phyloP scores from a whole-genome alignment of 495 filamentous ascomycete species.

The Penicillium atrosanguineum region DNA sequence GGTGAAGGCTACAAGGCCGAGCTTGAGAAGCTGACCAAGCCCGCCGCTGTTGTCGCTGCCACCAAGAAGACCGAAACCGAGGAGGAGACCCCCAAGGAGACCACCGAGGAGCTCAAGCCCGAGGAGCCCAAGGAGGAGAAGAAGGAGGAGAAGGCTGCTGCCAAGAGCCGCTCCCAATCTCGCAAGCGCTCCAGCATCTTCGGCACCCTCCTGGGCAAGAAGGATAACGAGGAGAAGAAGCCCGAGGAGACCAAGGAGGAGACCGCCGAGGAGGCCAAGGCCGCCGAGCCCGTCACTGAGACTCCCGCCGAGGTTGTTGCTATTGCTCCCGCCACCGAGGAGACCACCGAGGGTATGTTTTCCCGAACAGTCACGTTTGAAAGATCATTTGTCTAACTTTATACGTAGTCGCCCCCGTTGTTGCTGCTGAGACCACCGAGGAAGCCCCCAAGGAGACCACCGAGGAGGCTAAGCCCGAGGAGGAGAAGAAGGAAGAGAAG shows the following conservation, averaged over 20 bases:
- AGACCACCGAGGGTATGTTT: slow-evolving; percentile 30
- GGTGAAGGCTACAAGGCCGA: slow-evolving; percentile 78
- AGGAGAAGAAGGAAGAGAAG: slow-evolving; percentile 39
- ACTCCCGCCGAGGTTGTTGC: slow-evolving; percentile 22
- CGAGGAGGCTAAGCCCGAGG: slow-evolving; percentile 23
- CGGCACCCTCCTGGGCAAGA: slow-evolving; percentile 70
- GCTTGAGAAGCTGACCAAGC: slow-evolving; percentile 61
- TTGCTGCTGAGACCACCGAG: slow-evolving; percentile 26
- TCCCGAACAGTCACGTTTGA: too few species aligned
- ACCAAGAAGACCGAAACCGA: slow-evolving; percentile 49
- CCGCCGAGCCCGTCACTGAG: slow-evolving; percentile 19
- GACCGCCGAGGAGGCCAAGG: slow-evolving; percentile 37
- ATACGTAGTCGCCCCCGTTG: slow-evolving; percentile 13
- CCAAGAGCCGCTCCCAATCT: slow-evolving; percentile 74
- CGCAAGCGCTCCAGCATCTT: slow-evolving; percentile 87
- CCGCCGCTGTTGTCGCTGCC: slow-evolving; percentile 41
- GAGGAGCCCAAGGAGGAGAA: slow-evolving; percentile 37
- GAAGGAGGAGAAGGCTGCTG: slow-evolving; percentile 45
- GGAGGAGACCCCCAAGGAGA: slow-evolving; percentile 40
- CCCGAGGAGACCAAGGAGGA: slow-evolving; percentile 43
- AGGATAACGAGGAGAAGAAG: slow-evolving; percentile 57
- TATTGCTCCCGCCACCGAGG: slow-evolving; percentile 17
- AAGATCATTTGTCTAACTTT: slow-evolving; percentile 6
- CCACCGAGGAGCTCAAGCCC: slow-evolving; percentile 37
- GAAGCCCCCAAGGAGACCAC: slow-evolving; percentile 10